Conservation (phyloP, 495 filamentous ascomycete species). For the Aspergillus baeticus region DNA sequence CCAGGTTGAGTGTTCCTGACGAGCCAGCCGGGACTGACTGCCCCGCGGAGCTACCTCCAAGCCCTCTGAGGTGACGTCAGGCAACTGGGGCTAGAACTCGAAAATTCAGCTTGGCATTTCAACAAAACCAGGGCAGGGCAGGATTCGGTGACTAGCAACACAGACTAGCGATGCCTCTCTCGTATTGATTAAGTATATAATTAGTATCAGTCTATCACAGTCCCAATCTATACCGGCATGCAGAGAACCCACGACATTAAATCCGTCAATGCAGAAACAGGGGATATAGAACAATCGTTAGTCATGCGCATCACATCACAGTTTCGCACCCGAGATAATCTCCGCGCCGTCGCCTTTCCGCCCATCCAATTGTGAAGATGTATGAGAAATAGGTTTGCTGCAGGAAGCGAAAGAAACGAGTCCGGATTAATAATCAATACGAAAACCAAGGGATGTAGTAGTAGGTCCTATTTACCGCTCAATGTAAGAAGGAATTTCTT, state of each 20-base stretch:
- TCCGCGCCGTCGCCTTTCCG: slow-evolving; percentile 14
- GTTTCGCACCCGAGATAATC: slow-evolving; percentile 14
- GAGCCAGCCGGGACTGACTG: no score
- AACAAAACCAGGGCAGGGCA: not conserved
- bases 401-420: slow-evolving; percentile 18
- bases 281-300: slow-evolving; percentile 5
- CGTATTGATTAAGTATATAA: no score
- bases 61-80: no score
- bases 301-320: slow-evolving; percentile 13
- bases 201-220: slow-evolving; percentile 6
- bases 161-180: not conserved
- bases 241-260: not conserved
- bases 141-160: not conserved
- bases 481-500: slow-evolving; percentile 43
- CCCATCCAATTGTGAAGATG: slow-evolving; percentile 10
- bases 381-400: slow-evolving; percentile 20
- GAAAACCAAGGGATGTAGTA: slow-evolving; percentile 18
- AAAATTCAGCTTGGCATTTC: no score
- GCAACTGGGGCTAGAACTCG: no score
- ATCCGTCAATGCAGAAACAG: not conserved
- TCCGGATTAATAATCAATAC: slow-evolving; percentile 29
- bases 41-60: no score
- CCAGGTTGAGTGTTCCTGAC: not conserved
- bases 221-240: slow-evolving; percentile 6
- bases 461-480: slow-evolving; percentile 39